phyloP scores from a whole-genome alignment of 2,329 filamentous ascomycete species.

The Trichoderma sp. region DNA sequence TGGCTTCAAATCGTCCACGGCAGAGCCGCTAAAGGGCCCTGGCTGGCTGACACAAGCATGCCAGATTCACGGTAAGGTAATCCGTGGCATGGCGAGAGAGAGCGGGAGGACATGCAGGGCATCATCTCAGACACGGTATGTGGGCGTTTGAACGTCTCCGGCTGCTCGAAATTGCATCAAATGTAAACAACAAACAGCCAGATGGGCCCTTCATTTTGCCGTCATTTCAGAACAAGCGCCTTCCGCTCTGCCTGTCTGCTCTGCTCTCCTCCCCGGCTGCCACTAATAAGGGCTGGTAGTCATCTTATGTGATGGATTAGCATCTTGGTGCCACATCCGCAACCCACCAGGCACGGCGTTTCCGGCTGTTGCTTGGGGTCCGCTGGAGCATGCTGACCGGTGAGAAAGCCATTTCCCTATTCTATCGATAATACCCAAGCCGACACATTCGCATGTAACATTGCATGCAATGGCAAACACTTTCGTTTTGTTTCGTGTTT shows the following conservation, averaged over 20 bases:
- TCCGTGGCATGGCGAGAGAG: background rate
- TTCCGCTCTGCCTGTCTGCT: background rate
- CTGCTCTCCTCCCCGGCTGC: background rate
- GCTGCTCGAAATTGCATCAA: background rate
- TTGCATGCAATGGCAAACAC: background rate
- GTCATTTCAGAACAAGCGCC: background rate
- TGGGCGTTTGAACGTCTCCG: background rate
- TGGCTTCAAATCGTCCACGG: background rate
- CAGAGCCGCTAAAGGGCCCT: background rate
- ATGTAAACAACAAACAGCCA: background rate
- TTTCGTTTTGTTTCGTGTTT: background rate
- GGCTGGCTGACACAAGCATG: background rate
- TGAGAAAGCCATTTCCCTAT: background rate
- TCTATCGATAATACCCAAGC: background rate
- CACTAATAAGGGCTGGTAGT: conserved; percentile 8
- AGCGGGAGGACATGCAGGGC: background rate
- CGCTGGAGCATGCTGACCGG: conserved; percentile 11
- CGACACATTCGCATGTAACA: background rate
- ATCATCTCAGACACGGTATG: background rate
- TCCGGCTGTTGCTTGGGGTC: conserved; percentile 14
- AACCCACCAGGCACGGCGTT: conserved; percentile 9
- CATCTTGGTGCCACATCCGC: conserved; percentile 17
- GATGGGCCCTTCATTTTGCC: background rate
- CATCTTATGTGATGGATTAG: conserved; percentile 7
- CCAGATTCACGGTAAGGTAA: background rate